These are phyloP conservation scores for Mycena olivaceomarginata DNA, from an alignment of 768 basidiomycete genomes.

Conservation along the genomic window DNA sequence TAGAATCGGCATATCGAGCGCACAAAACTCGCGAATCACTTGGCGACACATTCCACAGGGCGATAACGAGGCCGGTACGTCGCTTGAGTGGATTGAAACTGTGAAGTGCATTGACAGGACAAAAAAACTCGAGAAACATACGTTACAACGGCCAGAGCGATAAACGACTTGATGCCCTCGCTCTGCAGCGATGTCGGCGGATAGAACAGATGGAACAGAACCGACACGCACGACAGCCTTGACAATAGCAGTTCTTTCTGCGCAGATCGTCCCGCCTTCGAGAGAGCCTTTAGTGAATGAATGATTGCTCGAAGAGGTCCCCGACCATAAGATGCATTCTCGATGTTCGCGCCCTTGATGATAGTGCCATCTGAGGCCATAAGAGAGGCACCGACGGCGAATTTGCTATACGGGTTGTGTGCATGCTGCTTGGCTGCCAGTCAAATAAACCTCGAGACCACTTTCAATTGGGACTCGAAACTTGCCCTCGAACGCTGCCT, in stretches of 20 bases:
- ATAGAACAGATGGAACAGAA: not conserved
- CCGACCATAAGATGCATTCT: slow-evolving; percentile 96
- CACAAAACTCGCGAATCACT: slow-evolving; percentile 88
- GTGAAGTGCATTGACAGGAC: not conserved
- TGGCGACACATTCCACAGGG: slow-evolving; percentile 98
- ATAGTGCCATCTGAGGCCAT: slow-evolving; percentile 81
- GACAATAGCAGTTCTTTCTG: slow-evolving; percentile 96
- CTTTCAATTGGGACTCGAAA: not conserved
- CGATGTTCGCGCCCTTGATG: slow-evolving; percentile 90
- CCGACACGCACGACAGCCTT: slow-evolving; percentile 88
- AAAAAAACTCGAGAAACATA: slow-evolving; percentile 56
- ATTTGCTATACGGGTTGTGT: slow-evolving; percentile 93
- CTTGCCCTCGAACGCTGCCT: slow-evolving; percentile 43
- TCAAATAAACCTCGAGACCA: not conserved
- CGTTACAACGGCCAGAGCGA: slow-evolving; percentile 89
- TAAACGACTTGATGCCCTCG: slow-evolving; percentile 83
- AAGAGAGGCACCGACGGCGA: slow-evolving; percentile 94
- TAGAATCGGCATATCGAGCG: slow-evolving; percentile 80
- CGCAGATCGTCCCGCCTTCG: slow-evolving; percentile 94
- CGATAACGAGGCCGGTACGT: slow-evolving; percentile 79
- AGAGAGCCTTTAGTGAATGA: too few species aligned
- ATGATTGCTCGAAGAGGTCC: too few species aligned
- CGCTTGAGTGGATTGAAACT: slow-evolving; percentile 62
- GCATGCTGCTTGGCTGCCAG: slow-evolving; percentile 82
- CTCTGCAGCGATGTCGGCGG: slow-evolving; percentile 68